These are phyloP conservation scores for Talaromyces verruculosus DNA, from an alignment of 2,329 filamentous ascomycete species.

Conservation along the genomic window DNA sequence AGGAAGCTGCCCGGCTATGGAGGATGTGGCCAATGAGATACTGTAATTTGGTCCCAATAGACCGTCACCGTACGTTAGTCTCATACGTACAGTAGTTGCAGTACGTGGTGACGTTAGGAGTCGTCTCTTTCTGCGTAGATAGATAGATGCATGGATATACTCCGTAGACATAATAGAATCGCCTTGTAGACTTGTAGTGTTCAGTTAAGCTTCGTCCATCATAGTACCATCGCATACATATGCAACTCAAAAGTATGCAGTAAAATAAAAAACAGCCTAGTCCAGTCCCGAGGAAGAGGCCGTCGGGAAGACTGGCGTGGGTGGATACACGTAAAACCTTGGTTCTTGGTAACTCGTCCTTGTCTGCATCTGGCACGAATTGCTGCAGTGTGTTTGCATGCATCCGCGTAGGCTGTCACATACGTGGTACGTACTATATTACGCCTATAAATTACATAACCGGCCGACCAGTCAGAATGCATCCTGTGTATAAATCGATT, in stretches of 20 bases:
- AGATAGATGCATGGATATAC: background rate
- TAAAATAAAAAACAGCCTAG: slow-evolving; percentile 2
- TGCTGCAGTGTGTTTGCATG: background rate
- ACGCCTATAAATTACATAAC: background rate
- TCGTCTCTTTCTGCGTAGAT: background rate
- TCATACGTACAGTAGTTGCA: background rate
- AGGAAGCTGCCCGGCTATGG: background rate
- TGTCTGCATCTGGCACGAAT: background rate
- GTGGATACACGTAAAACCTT: background rate
- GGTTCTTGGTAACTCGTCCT: background rate
- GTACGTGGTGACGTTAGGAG: background rate
- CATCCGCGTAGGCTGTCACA: background rate
- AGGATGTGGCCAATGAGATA: background rate
- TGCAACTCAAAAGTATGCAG: background rate
- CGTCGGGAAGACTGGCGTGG: slow-evolving; percentile 2
- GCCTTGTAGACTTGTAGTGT: background rate
- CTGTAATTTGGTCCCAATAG: background rate
- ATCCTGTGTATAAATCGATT: background rate
- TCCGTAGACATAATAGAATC: no score
- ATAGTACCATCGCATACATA: background rate
- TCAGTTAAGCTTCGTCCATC: background rate
- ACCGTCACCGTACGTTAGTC: slow-evolving; percentile 1
- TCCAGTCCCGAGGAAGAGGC: slow-evolving; percentile 8
- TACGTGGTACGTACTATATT: background rate
- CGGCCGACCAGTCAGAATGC: background rate